A percentile compares a stretch with the other conserved stretches of the same genome.
phyloP scores from a whole-genome alignment of 2,329 filamentous ascomycete genomes.

The Corniculantispora saksenae region DNA sequence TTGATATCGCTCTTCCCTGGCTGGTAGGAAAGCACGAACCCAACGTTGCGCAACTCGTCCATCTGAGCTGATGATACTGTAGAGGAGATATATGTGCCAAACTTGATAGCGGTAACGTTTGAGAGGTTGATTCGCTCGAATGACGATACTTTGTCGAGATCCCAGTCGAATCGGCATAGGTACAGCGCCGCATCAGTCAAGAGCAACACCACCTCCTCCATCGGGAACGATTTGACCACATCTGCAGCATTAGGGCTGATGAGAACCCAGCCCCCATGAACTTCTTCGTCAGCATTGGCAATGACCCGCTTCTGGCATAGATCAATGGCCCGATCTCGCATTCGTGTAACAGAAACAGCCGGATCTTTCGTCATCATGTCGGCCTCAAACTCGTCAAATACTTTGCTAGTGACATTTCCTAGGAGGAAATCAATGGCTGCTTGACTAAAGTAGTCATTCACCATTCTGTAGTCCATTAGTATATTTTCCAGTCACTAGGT shows the following conservation, averaged over 20 bases:
- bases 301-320: slow-evolving; percentile 85
- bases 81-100: slow-evolving; percentile 88
- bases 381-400: slow-evolving; percentile 93
- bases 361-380: slow-evolving; percentile 93
- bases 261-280: slow-evolving; percentile 87
- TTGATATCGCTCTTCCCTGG: slow-evolving; percentile 70
- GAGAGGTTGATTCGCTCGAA: slow-evolving; percentile 84
- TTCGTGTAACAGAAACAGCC: slow-evolving; percentile 79
- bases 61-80: slow-evolving; percentile 76
- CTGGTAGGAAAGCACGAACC: slow-evolving; percentile 77
- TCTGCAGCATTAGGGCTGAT: slow-evolving; percentile 74
- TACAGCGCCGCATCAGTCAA: slow-evolving; percentile 85
- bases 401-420: slow-evolving; percentile 78
- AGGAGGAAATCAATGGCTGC: slow-evolving; percentile 92
- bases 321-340: slow-evolving; percentile 87
- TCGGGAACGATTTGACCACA: slow-evolving; percentile 67
- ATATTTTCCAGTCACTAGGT: background rate
- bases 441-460: slow-evolving; percentile 97
- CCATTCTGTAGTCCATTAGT: slow-evolving; percentile 66
- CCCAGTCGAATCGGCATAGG: slow-evolving; percentile 91
- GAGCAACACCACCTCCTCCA: slow-evolving; percentile 86
- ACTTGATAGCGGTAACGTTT: slow-evolving; percentile 71
- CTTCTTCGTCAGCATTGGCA: slow-evolving; percentile 77
- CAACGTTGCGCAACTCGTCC: slow-evolving; percentile 79
- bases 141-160: slow-evolving; percentile 87